phyloP scores from a whole-genome alignment of 2,329 filamentous ascomycete genomes.

The Aureobasidium sp. region DNA sequence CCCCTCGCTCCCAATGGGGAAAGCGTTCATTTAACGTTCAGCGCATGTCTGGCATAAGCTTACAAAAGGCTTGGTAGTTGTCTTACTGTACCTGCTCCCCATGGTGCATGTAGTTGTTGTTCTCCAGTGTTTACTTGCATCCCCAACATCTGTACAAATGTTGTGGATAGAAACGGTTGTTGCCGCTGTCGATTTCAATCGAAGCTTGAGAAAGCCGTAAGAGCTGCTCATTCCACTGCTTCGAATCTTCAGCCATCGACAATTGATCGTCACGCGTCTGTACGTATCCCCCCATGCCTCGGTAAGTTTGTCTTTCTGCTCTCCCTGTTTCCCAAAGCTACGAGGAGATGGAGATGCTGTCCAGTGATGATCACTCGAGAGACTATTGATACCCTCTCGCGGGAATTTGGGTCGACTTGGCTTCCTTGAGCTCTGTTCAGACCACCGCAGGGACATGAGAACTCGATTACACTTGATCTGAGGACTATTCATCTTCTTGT shows the following conservation, averaged over 20 bases:
- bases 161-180: neutral
- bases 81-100: neutral
- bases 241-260: neutral
- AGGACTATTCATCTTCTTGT: neutral
- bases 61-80: neutral
- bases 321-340: neutral
- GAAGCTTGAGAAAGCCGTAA: neutral
- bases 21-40: neutral
- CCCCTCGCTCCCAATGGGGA: neutral
- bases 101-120: neutral
- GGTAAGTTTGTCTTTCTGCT: neutral
- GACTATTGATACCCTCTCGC: neutral
- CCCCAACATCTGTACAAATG: neutral
- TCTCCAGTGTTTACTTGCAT: neutral
- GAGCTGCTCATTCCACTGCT: neutral
- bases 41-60: slow-evolving; percentile 3
- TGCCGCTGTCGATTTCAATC: neutral
- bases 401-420: neutral
- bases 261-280: neutral
- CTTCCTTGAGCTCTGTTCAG: neutral
- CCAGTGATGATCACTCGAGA: slow-evolving; percentile 7
- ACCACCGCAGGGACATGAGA: neutral
- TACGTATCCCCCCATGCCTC: neutral
- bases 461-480: slow-evolving; percentile 9
- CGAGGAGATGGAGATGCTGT: neutral